Conservation (phyloP, 2,329 filamentous ascomycete species). For the Trichophyton rubrum region DNA sequence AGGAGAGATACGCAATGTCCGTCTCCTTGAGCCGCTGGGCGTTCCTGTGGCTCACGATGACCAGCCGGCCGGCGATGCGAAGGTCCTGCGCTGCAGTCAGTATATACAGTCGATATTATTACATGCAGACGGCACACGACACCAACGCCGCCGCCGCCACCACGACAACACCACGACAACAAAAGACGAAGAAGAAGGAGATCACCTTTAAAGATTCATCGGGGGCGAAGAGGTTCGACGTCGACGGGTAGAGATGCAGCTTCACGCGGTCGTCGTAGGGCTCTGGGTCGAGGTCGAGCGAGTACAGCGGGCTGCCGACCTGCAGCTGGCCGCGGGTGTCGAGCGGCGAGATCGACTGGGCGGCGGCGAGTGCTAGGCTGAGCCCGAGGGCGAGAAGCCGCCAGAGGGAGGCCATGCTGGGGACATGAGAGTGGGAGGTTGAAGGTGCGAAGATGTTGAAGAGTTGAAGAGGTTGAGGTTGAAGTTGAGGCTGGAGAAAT, state of each 20-base stretch:
- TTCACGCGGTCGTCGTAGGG: not conserved
- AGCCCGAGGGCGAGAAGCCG: conserved; percentile 3
- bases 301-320: conserved; percentile 3
- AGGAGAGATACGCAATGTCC: conserved; percentile 31
- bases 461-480: not conserved
- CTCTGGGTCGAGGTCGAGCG: not conserved
- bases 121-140: not conserved
- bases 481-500: not conserved
- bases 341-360: conserved; percentile 1
- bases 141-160: not conserved
- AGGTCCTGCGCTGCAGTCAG: conserved; percentile 16
- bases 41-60: conserved; percentile 21
- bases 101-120: too few relatives aligned
- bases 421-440: not conserved
- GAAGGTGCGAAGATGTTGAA: not conserved
- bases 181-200: not conserved
- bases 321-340: not conserved
- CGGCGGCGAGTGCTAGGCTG: not conserved
- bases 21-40: conserved; percentile 17
- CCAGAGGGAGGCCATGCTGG: not conserved
- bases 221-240: not conserved
- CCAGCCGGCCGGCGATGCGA: conserved; percentile 19
- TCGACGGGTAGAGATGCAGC: conserved; percentile 3
- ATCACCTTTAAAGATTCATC: not conserved
- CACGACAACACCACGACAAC: not conserved